Evolutionary conservation across 306 rosid species (phyloP).

Genomic region (Lupinus albus): DNA sequence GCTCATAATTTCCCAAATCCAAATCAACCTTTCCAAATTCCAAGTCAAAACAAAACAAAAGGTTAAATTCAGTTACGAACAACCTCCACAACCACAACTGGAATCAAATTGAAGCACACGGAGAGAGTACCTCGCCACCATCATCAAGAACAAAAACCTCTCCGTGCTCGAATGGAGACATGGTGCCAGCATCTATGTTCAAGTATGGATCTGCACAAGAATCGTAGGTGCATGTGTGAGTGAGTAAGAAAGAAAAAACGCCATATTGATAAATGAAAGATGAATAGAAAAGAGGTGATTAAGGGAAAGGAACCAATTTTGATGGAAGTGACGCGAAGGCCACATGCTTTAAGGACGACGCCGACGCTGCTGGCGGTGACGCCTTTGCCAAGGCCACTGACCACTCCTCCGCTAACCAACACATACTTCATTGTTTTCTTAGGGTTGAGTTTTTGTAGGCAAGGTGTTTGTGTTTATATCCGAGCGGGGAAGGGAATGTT

Average conservation of each 20-base stretch:
- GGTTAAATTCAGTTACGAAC: neutral
- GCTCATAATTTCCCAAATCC: constrained; percentile 97
- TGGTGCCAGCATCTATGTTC: constrained; percentile 99
- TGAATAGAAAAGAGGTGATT: neutral
- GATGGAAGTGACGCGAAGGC: constrained; percentile 95
- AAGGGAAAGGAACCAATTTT: constrained; percentile 67
- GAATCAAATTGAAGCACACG: constrained; percentile 32
- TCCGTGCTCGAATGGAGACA: constrained; percentile 99
- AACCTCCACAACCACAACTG: constrained; percentile 10
- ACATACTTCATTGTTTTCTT: constrained; percentile 75
- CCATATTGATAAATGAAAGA: too few species aligned
- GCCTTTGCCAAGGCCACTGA: constrained; percentile 99
- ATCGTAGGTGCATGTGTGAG: constrained; percentile 1
- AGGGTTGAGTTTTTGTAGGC: constrained; percentile 20
- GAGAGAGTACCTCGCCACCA: constrained; percentile 79
- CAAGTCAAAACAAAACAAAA: constrained; percentile 11
- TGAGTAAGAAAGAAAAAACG: neutral
- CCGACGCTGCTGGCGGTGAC: constrained; percentile 98
- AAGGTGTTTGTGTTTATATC: constrained; percentile 52
- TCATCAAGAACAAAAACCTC: constrained; percentile 99
- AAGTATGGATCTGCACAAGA: constrained; percentile 81
- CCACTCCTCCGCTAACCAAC: constrained; percentile 87
- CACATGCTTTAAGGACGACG: constrained; percentile 93
- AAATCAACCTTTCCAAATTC: constrained; percentile 71
- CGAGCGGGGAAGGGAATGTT: constrained; percentile 53